Conservation (phyloP, 257 asterid species). For the Knoxia roxburghii region DNA sequence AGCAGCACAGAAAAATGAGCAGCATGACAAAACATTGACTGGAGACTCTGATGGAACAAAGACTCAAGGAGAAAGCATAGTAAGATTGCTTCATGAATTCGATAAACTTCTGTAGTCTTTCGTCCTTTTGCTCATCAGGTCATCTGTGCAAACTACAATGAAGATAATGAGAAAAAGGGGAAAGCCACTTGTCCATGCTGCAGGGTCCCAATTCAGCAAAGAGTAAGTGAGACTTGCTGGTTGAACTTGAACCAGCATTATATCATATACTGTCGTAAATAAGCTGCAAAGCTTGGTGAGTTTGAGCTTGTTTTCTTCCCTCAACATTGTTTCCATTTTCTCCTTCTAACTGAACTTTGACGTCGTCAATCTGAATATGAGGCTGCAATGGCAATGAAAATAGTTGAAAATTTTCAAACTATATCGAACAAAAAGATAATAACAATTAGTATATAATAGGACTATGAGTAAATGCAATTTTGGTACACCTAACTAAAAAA, state of each 20-base stretch:
- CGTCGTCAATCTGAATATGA: no score
- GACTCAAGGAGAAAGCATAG: conserved; percentile 44
- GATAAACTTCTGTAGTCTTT: conserved; percentile 65
- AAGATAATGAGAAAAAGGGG: conserved; percentile 60
- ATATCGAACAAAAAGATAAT: no score
- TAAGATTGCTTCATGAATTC: conserved; percentile 50
- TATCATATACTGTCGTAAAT: conserved; percentile 10
- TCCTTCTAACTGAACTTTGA: no score
- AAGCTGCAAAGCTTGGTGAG: conserved; percentile 9
- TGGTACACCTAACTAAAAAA: no score
- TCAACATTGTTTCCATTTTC: no score
- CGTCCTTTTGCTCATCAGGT: conserved; percentile 92
- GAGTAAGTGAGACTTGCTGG: conserved; percentile 33
- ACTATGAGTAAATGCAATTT: no score
- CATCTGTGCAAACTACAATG: conserved; percentile 73
- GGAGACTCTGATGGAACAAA: conserved; percentile 40
- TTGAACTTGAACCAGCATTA: conserved; percentile 9
- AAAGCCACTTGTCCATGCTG: conserved; percentile 64
- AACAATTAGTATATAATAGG: no score
- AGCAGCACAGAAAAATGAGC: conserved; percentile 46
- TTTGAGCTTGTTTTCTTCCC: conserved; percentile 8
- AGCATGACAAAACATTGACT: conserved; percentile 27
- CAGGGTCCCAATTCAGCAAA: conserved; percentile 68
- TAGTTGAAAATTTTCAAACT: no score
- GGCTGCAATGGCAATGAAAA: no score